Conservation (phyloP, 495 filamentous ascomycete genomes). For the Hypoxylon fuscum region DNA sequence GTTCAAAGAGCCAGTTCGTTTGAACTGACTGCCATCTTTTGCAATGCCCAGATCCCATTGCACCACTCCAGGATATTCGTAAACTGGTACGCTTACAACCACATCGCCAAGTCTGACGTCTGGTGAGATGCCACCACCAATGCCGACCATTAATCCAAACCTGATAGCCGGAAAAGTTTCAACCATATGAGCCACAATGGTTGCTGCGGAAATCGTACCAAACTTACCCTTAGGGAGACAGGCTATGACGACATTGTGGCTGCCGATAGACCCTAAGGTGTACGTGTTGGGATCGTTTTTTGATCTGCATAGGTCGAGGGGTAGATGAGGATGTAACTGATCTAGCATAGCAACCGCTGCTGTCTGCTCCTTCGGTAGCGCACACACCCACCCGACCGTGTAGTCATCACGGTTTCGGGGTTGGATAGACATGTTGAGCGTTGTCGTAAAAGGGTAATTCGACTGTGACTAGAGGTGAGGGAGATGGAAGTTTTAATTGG, state of each 20-base stretch:
- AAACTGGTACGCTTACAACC: conserved; percentile 46
- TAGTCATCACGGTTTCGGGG: conserved; percentile 47
- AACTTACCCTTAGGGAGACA: conserved; percentile 50
- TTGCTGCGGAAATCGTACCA: conserved; percentile 40
- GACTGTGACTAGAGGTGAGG: too few species aligned
- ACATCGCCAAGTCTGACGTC: conserved; percentile 58
- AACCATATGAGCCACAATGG: conserved; percentile 46
- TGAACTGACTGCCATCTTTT: neutral
- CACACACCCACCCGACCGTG: conserved; percentile 62
- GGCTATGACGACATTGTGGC: conserved; percentile 56
- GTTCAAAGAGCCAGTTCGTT: neutral
- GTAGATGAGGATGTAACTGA: conserved; percentile 45
- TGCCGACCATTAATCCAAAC: conserved; percentile 59
- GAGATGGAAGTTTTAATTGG: too few species aligned
- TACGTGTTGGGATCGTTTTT: conserved; percentile 52
- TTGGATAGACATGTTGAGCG: neutral
- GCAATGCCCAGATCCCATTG: conserved; percentile 50
- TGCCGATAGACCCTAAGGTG: conserved; percentile 52
- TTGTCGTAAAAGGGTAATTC: too few species aligned
- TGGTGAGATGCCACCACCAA: conserved; percentile 53
- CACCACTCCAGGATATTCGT: conserved; percentile 39
- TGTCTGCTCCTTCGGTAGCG: conserved; percentile 54
- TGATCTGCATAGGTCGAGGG: too few species aligned
- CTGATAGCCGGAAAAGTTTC: conserved; percentile 53
- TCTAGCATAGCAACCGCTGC: conserved; percentile 46